phyloP scores from a whole-genome alignment of 2,329 filamentous ascomycete species.

The Tolypocladium guangdongense region DNA sequence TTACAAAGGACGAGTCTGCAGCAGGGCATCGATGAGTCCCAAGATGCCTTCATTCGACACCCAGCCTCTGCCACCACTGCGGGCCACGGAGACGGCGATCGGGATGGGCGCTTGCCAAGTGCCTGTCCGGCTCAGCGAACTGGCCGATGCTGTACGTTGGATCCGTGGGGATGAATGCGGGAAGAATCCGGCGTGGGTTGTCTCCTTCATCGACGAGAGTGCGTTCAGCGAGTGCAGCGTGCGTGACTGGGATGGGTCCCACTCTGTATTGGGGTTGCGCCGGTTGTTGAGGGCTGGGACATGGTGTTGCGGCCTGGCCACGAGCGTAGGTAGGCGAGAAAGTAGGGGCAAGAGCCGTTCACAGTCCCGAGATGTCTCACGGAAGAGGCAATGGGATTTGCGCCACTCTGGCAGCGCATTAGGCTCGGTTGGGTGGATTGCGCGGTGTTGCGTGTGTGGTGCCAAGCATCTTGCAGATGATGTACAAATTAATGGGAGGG shows the following conservation, averaged over 20 bases:
- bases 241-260: not conserved
- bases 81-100: not conserved
- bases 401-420: too few relatives aligned
- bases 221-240: too few relatives aligned
- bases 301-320: not conserved
- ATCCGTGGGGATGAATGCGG: not conserved
- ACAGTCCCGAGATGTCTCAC: not conserved
- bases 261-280: not conserved
- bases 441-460: too few relatives aligned
- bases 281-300: not conserved
- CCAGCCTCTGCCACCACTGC: not conserved
- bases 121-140: not conserved
- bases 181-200: not conserved
- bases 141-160: not conserved
- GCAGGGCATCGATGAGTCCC: not conserved
- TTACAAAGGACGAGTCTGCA: not conserved
- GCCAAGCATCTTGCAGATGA: too few relatives aligned
- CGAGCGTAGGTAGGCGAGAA: not conserved
- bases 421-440: too few relatives aligned
- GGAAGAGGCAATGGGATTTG: too few relatives aligned
- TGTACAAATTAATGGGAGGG: too few relatives aligned
- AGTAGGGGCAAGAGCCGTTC: not conserved
- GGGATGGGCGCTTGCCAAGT: not conserved
- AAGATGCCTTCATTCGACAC: not conserved
- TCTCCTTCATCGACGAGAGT: not conserved